phyloP scores from a whole-genome alignment of 2,329 filamentous ascomycete species.

The Cercospora beticola region DNA sequence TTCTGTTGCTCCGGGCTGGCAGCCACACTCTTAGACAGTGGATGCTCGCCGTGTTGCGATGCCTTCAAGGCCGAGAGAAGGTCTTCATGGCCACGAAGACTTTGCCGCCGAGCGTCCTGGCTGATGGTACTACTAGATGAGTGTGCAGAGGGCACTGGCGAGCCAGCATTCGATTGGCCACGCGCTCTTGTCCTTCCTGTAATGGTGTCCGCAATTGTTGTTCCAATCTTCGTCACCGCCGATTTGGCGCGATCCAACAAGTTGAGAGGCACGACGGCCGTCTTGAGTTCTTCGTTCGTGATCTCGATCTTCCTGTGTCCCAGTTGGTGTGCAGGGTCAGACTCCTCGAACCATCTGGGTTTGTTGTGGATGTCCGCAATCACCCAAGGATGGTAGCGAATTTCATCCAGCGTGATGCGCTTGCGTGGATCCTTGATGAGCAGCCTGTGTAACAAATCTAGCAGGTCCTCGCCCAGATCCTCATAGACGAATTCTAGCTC shows the following conservation, averaged over 20 bases:
- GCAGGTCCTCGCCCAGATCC: constrained; percentile 74
- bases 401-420: constrained; percentile 84
- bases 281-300: constrained; percentile 83
- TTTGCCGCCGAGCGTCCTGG: constrained; percentile 56
- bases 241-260: constrained; percentile 82
- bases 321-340: constrained; percentile 75
- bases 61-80: constrained; percentile 53
- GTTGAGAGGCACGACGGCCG: constrained; percentile 84
- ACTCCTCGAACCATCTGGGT: constrained; percentile 85
- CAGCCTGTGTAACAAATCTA: constrained; percentile 75
- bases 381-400: constrained; percentile 94
- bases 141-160: constrained; percentile 52
- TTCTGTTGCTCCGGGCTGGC: constrained; percentile 59
- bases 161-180: constrained; percentile 57
- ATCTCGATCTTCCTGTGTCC: constrained; percentile 87
- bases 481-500: constrained; percentile 82
- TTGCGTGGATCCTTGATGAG: constrained; percentile 85
- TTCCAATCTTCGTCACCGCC: constrained; percentile 59
- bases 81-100: constrained; percentile 59
- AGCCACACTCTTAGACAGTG: constrained; percentile 71
- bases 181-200: constrained; percentile 43
- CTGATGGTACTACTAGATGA: constrained; percentile 57
- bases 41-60: constrained; percentile 62
- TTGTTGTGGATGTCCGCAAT: constrained; percentile 73
- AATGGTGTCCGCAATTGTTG: constrained; percentile 12